Percentiles rank a stretch among this genome's conserved stretches.
Conservation (phyloP, 441 rosid species). For the Adansonia gregorii region DNA sequence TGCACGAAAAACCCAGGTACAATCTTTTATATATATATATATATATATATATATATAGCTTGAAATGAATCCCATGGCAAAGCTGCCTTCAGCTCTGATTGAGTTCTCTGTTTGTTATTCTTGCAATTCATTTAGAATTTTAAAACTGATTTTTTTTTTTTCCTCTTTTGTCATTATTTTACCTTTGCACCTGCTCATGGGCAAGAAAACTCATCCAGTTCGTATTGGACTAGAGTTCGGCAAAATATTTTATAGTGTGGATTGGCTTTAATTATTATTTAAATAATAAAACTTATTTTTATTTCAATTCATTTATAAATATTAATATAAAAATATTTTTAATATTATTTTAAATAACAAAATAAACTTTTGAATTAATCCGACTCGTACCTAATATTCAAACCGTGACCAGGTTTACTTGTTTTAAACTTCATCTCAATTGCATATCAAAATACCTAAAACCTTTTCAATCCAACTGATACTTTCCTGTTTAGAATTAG, state of each 20-base stretch:
- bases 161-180: neutral
- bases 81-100: too few species aligned
- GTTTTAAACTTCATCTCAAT: neutral
- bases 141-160: neutral
- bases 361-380: too few species aligned
- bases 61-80: neutral
- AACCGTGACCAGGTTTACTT: neutral
- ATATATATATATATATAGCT: neutral
- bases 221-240: too few species aligned
- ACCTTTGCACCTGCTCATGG: neutral
- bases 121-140: neutral
- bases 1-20: neutral
- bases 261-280: too few species aligned
- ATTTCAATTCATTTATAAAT: too few species aligned
- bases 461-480: neutral
- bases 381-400: too few species aligned
- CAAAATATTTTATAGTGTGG: too few species aligned
- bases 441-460: neutral
- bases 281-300: too few species aligned
- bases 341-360: too few species aligned
- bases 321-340: too few species aligned
- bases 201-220: too few species aligned
- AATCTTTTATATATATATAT: too few species aligned
- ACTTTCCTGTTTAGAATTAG: neutral
- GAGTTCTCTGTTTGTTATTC: neutral